Base-by-base conservation (phyloP, 179 eudicot species). In the Monotropa hypopitys region DNA sequence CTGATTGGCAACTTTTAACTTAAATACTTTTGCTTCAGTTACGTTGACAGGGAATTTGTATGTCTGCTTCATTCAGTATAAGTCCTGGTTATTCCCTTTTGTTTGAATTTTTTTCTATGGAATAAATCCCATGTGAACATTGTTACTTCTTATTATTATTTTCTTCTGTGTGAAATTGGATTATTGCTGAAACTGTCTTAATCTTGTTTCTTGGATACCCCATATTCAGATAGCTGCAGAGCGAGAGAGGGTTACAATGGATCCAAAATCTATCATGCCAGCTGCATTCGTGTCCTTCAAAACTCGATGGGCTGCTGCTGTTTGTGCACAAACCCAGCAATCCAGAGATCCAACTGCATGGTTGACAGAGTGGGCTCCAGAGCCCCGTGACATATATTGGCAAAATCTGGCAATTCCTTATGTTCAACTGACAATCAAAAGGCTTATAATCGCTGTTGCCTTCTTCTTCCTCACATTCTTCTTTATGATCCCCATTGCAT, bases 391-490 rank as follows among this genome's bases (percentile, higher is more conserved):
- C 74, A 83, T 91, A 5, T 90, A 77, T 71, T 91, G 97, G 97
- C 82, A 82, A 33, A 91, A 91, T 80, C 82, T 91, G 68, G 89
- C 97, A 11, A 86, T 91, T 62, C 99, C 99, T 43, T 95, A 88
- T 51, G 97, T 93, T 81, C 83, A 87, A 35, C 88, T 95, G 79
- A 84, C 92, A 80, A 77, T 95, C 81, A 86, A 93, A 77, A 88
- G 87, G 88, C 94, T 93, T 80, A 81, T 95, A 26, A 84, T 82
- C 18, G 79, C 87, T 53, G 93, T 95, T 76, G 87, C 97, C 54
- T 93, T 95, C 85, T 93, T 95, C 86, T 93, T 91, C 85, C 92
- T 95, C 66, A 91, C 97, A 23, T 93, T 91, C 85, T 95, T 93
- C 81, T 95, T 93, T 87, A 86, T 93, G 85, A 91, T 95, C 76